Evolutionary conservation across 2,329 filamentous ascomycete genomes (phyloP).

Genomic region (Aureobasidium sp.): DNA sequence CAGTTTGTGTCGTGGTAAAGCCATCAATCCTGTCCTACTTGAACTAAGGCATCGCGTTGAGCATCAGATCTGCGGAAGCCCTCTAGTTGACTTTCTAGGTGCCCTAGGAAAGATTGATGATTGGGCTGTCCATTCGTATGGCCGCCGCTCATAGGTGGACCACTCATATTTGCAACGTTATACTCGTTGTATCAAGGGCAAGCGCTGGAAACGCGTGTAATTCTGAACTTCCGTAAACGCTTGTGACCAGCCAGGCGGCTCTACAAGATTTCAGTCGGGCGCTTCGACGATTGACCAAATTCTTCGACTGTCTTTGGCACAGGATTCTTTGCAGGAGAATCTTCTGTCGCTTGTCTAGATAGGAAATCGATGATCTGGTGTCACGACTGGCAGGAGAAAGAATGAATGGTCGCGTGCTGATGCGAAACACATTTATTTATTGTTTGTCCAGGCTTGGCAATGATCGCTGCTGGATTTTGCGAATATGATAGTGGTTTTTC

Average conservation of each 20-base stretch:
- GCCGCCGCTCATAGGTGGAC: not conserved
- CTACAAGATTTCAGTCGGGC: not conserved
- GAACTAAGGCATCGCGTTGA: constrained; percentile 23
- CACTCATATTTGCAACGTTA: not conserved
- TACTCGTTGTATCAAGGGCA: not conserved
- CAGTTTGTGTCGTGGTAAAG: not conserved
- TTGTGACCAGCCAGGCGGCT: not conserved
- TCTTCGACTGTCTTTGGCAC: no score
- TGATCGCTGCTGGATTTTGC: no score
- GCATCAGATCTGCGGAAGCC: constrained; percentile 24
- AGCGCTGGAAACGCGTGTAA: not conserved
- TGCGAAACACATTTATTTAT: not conserved
- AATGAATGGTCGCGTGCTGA: not conserved
- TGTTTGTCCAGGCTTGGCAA: not conserved
- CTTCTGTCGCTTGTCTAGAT: not conserved
- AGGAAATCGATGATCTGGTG: not conserved
- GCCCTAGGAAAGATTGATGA: not conserved
- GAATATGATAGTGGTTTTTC: no score
- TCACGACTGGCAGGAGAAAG: no score
- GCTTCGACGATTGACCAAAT: no score
- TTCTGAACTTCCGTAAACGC: not conserved
- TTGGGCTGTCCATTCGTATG: not conserved
- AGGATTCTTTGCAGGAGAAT: not conserved
- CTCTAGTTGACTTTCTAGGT: constrained; percentile 17
- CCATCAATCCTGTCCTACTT: not conserved